These are phyloP conservation scores for Cladosporium oxysporum DNA, from an alignment of 2,329 filamentous ascomycete genomes.

Conservation along the genomic window DNA sequence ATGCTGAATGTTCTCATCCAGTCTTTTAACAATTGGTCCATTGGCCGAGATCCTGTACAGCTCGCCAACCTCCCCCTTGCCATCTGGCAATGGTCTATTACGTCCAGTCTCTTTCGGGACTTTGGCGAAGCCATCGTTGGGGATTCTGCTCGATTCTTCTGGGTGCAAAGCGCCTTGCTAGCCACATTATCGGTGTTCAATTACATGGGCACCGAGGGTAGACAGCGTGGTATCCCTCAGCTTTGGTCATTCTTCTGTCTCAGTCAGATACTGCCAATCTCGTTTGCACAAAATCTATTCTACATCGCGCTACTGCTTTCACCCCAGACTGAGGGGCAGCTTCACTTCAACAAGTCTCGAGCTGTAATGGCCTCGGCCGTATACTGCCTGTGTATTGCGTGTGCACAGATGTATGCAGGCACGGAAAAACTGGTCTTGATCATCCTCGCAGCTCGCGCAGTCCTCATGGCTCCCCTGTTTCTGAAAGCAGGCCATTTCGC, in stretches of 20 bases:
- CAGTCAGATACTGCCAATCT: conserved; percentile 38
- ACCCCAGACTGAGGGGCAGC: neutral
- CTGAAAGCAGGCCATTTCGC: conserved; percentile 13
- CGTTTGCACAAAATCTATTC: conserved; percentile 38
- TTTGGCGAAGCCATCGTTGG: conserved; percentile 37
- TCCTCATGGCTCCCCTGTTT: conserved; percentile 29
- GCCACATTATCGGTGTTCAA: conserved; percentile 30
- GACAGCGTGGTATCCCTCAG: conserved; percentile 29
- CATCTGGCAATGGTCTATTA: conserved; percentile 37
- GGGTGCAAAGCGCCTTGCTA: conserved; percentile 30
- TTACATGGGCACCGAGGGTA: conserved; percentile 35
- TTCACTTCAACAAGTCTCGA: conserved; percentile 11
- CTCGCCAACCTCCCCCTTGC: neutral
- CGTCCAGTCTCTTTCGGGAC: conserved; percentile 36
- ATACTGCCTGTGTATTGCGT: conserved; percentile 25
- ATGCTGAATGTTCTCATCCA: conserved; percentile 39
- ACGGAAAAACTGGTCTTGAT: conserved; percentile 25
- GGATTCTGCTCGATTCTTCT: conserved; percentile 27
- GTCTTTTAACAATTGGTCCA: conserved; percentile 35
- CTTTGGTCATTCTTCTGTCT: conserved; percentile 39
- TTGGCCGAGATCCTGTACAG: neutral
- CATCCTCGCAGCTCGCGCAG: conserved; percentile 29
- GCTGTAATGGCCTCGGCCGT: conserved; percentile 14
- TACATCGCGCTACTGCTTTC: conserved; percentile 32
- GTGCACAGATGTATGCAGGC: conserved; percentile 20